phyloP scores from a whole-genome alignment of 2,329 filamentous ascomycete species.

The Cryoendolithus antarcticus region DNA sequence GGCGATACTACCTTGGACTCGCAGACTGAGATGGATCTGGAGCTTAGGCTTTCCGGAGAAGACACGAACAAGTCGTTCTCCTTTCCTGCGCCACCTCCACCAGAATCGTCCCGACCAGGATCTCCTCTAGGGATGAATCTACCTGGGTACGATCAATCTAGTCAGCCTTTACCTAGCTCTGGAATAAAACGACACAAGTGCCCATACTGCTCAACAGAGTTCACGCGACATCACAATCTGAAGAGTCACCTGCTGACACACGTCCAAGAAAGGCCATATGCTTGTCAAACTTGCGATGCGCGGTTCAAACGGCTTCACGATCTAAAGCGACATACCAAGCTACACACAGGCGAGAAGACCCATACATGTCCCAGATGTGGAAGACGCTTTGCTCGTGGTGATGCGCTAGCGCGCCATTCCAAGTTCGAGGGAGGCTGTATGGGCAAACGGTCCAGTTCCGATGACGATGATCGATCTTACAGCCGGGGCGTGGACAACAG shows the following conservation, averaged over 20 bases:
- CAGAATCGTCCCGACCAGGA: constrained; percentile 32
- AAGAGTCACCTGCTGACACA: constrained; percentile 96
- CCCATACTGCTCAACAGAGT: constrained; percentile 90
- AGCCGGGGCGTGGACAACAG: no score
- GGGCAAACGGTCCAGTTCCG: constrained; percentile 76
- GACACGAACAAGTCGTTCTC: constrained; percentile 45
- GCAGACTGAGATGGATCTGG: background rate
- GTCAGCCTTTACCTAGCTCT: constrained; percentile 52
- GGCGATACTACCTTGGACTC: background rate
- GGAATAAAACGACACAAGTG: constrained; percentile 85
- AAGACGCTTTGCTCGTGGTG: constrained; percentile 84
- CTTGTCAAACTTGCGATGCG: constrained; percentile 85
- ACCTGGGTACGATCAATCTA: constrained; percentile 40
- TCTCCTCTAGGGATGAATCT: constrained; percentile 46
- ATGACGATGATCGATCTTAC: constrained; percentile 56
- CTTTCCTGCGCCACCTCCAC: constrained; percentile 45
- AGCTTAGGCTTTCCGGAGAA: constrained; percentile 3
- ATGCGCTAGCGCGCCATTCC: constrained; percentile 86
- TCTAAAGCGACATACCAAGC: constrained; percentile 86
- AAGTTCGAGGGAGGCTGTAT: constrained; percentile 94
- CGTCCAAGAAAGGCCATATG: constrained; percentile 94
- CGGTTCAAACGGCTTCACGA: constrained; percentile 89
- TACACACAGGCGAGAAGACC: constrained; percentile 91
- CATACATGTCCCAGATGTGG: constrained; percentile 93
- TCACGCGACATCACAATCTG: constrained; percentile 91